Evolutionary conservation across 441 rosid species (phyloP).

Genomic region (Theobroma grandiflorum): DNA sequence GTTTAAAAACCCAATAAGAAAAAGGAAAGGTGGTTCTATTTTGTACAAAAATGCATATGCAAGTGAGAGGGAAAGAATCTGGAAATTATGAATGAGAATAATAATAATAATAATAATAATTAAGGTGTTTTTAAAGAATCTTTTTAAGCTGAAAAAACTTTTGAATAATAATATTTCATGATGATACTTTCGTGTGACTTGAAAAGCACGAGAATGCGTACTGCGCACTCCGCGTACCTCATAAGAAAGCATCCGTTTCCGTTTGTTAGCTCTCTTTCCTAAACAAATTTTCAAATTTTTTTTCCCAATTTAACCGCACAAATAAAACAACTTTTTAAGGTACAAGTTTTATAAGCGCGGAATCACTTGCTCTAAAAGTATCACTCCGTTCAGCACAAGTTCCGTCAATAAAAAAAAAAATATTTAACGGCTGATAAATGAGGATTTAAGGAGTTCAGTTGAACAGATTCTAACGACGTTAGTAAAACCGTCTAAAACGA

Average conservation of each 20-base stretch:
- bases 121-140: neutral
- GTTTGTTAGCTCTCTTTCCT: neutral
- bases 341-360: conserved; percentile 35
- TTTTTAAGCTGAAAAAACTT: conserved; percentile 4
- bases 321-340: neutral
- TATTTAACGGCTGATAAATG: conserved; percentile 24
- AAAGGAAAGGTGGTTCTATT: no score
- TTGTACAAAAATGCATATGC: neutral
- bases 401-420: conserved; percentile 34
- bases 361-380: conserved; percentile 26
- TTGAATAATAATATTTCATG: conserved; percentile 1
- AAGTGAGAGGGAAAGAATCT: neutral
- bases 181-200: conserved; percentile 26
- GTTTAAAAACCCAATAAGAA: no score
- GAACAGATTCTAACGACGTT: conserved; percentile 57
- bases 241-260: conserved; percentile 41
- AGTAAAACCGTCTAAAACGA: conserved; percentile 56
- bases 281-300: neutral
- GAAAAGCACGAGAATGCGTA: conserved; percentile 55
- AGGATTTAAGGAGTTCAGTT: neutral
- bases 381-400: conserved; percentile 22
- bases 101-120: neutral
- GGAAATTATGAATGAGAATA: neutral
- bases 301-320: neutral
- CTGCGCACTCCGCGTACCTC: conserved; percentile 61